phyloP scores from a whole-genome alignment of 495 filamentous ascomycete genomes.

The Penicillium cinerascens region DNA sequence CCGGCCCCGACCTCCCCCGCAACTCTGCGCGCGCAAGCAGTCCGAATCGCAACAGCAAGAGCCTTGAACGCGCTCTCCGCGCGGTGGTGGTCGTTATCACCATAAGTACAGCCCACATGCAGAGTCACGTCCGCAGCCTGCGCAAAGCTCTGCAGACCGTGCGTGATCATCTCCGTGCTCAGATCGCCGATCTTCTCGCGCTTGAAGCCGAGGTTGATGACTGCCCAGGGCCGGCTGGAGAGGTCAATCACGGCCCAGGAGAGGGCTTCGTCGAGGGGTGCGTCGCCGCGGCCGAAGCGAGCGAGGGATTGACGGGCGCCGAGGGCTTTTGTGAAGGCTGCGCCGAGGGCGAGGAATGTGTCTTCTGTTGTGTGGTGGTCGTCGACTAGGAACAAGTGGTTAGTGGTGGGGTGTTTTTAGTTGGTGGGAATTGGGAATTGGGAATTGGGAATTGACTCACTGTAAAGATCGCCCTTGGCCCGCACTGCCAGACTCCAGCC shows the following conservation, averaged over 20 bases:
- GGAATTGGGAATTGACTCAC: slow-evolving; percentile 44
- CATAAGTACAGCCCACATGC: slow-evolving; percentile 85
- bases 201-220: slow-evolving; percentile 74
- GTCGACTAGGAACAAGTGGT: slow-evolving; percentile 67
- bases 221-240: slow-evolving; percentile 80
- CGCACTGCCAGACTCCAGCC: slow-evolving; percentile 83
- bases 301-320: slow-evolving; percentile 72
- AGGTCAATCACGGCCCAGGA: slow-evolving; percentile 93
- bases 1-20: slow-evolving; percentile 76
- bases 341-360: slow-evolving; percentile 84
- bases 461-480: slow-evolving; percentile 86
- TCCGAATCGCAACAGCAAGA: slow-evolving; percentile 75
- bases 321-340: slow-evolving; percentile 75
- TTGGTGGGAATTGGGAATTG: not conserved
- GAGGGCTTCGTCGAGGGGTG: slow-evolving; percentile 91
- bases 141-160: slow-evolving; percentile 90
- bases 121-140: slow-evolving; percentile 86
- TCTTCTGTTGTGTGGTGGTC: slow-evolving; percentile 99
- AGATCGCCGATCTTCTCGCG: slow-evolving; percentile 91
- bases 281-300: slow-evolving; percentile 87
- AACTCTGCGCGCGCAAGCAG: slow-evolving; percentile 65
- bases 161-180: slow-evolving; percentile 94
- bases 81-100: slow-evolving; percentile 92
- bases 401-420: not conserved
- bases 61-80: slow-evolving; percentile 99